A percentile compares a stretch with the other conserved stretches of the same genome.
These are phyloP conservation scores for Schizochytrium sp. DNA, from an alignment of 108 stramenopile species.

Conservation along the genomic window DNA sequence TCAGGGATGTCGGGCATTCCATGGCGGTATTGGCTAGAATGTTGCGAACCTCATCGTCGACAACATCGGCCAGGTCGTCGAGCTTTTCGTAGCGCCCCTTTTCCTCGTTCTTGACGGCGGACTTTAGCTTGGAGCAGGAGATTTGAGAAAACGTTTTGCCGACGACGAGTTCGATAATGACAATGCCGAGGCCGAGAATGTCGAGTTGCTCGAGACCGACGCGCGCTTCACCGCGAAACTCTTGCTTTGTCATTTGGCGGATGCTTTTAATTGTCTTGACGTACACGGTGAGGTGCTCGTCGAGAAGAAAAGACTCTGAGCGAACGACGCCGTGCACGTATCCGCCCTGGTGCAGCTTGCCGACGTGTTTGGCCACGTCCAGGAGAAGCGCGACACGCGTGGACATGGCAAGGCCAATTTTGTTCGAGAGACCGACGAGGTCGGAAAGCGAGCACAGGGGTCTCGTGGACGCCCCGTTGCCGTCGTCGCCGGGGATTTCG, in stretches of 20 bases:
- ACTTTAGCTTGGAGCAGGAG: not conserved
- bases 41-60: not conserved
- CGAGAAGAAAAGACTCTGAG: not conserved
- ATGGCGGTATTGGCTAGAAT: not conserved
- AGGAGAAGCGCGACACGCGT: not conserved
- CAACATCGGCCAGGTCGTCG: not conserved
- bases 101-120: slow-evolving; percentile 13
- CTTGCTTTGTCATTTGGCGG: not conserved
- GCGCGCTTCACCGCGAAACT: not conserved
- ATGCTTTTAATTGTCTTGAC: not conserved
- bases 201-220: not conserved
- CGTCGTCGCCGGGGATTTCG: not conserved
- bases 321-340: not conserved
- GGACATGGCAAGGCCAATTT: not conserved
- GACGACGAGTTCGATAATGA: not conserved
- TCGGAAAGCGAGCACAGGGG: not conserved
- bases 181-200: not conserved
- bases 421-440: not conserved
- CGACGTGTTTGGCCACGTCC: not conserved
- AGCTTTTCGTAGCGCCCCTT: not conserved
- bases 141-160: not conserved
- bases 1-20: not conserved
- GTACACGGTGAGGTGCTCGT: not conserved
- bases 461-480: not conserved
- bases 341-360: not conserved